A percentile compares a stretch with the other conserved stretches of the same genome.
Conservation (phyloP, 108 stramenopile genomes). For the Nitzschia putrida region DNA sequence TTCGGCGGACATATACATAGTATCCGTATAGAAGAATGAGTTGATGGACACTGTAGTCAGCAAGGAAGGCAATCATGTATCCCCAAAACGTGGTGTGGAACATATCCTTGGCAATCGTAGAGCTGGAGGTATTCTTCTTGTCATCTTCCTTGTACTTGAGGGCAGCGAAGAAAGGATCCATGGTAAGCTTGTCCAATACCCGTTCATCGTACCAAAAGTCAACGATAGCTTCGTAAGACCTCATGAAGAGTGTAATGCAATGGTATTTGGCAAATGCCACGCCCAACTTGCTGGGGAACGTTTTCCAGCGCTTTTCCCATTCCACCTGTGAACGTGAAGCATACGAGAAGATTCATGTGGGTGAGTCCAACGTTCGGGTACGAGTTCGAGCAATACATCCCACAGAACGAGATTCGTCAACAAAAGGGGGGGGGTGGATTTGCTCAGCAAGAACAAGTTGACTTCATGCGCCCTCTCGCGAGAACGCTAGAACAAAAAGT, state of each 20-base stretch:
- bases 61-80: conserved; percentile 51
- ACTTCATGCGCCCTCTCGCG: conserved; percentile 15
- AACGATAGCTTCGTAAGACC: conserved; percentile 52
- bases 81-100: conserved; percentile 42
- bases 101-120: conserved; percentile 35
- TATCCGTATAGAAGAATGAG: conserved; percentile 54
- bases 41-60: conserved; percentile 64
- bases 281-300: conserved; percentile 38
- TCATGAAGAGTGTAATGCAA: conserved; percentile 43
- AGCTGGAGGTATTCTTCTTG: background rate
- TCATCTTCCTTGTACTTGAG: conserved; percentile 10
- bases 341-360: too few species aligned
- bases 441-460: conserved; percentile 31
- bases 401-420: background rate
- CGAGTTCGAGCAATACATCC: too few species aligned
- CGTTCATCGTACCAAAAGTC: conserved; percentile 8
- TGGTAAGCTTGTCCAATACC: conserved; percentile 48
- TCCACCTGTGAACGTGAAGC: conserved; percentile 42
- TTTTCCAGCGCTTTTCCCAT: conserved; percentile 58
- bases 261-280: conserved; percentile 57
- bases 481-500: conserved; percentile 12
- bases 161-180: conserved; percentile 50
- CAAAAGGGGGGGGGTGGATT: background rate
- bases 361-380: too few species aligned
- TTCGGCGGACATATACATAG: conserved; percentile 43